Evolutionary conservation across 2,329 filamentous ascomycete genomes (phyloP), one percentile per base, ranked within the genome.

Genomic region (Ascochyta lentis): DNA sequence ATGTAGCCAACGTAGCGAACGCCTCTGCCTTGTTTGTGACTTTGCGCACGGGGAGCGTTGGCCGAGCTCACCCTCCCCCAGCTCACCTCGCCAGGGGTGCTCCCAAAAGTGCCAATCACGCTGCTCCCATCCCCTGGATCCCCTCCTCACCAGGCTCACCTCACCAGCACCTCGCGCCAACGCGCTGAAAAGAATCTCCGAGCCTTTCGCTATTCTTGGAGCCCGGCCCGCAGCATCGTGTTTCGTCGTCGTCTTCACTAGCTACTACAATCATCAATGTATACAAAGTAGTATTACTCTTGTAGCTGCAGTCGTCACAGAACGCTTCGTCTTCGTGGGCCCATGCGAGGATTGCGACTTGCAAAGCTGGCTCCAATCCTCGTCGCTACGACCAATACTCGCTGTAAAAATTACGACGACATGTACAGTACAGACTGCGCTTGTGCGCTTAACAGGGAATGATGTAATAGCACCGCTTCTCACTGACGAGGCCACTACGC

Each of bases 121-220:
- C 23, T 37, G 52, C 46, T 34, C 52, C 52, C 44, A 41, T 46
- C 7, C 19, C n/a, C 19, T 13, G 29, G 13, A 15, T 31, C 3
- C 12, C 12, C 4, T 31, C 19, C 16, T 19, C 19, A 19, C 15
- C 9, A n/a, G n/a, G n/a, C n/a, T n/a, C n/a, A n/a, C n/a, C n/a
- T n/a, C n/a, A n/a, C n/a, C n/a, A n/a, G 23, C 35, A 6, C 6
- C 27, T 26, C 44, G 49, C 19, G 19, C 19, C 19, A 16, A 12
- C 41, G 47, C 58, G 59, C 53, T 58, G 39, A 47, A 59, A 58
- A 55, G 56, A 64, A 60, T 43, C 29, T 33, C 58, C 49, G 54
- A 50, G 39, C 56, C 41, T 47, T 49, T 58, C 59, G 31, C 56
- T 57, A 55, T 59, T 53, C 48, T 55, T 55, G 56, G 49, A 56